Percentiles rank a stretch among this genome's conserved stretches.
phyloP scores from a whole-genome alignment of 495 filamentous ascomycete genomes.

The Aspergillus diversus region DNA sequence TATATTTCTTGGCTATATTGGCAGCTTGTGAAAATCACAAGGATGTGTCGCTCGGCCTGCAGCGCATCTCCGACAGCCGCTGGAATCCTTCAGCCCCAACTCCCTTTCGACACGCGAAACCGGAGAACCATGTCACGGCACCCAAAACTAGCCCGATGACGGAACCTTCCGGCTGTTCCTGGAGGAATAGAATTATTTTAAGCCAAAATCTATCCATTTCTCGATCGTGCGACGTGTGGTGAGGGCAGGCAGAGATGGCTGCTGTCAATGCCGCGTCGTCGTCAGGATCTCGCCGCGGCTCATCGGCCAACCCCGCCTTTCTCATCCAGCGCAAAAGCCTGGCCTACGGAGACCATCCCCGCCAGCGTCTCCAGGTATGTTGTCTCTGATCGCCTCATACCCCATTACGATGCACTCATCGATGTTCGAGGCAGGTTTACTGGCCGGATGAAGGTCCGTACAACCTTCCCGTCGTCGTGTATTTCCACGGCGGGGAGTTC shows the following conservation, averaged over 20 bases:
- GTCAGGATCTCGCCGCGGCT: constrained; percentile 1
- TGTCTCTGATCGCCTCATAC: neutral
- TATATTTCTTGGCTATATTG: neutral
- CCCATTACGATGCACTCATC: neutral
- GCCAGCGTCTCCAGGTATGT: neutral
- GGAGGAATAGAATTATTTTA: no score
- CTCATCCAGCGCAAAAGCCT: neutral
- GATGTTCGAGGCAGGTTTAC: neutral
- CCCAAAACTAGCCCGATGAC: no score
- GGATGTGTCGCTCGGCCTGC: neutral
- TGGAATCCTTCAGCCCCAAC: no score
- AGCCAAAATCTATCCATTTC: neutral
- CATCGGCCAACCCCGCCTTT: neutral
- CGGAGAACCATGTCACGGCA: no score
- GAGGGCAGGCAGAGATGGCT: neutral
- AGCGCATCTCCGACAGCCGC: neutral
- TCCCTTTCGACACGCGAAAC: no score
- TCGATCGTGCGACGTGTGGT: neutral
- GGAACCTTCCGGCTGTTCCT: no score
- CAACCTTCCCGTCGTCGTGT: constrained; percentile 2
- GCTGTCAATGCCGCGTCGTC: neutral
- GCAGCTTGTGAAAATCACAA: constrained; percentile 2
- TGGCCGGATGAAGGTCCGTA: neutral
- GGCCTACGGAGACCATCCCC: neutral
- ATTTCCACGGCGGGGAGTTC: constrained; percentile 15